Evolutionary conservation across 2,329 filamentous ascomycete species (phyloP).

Genomic region (Diaporthe citrichinensis): DNA sequence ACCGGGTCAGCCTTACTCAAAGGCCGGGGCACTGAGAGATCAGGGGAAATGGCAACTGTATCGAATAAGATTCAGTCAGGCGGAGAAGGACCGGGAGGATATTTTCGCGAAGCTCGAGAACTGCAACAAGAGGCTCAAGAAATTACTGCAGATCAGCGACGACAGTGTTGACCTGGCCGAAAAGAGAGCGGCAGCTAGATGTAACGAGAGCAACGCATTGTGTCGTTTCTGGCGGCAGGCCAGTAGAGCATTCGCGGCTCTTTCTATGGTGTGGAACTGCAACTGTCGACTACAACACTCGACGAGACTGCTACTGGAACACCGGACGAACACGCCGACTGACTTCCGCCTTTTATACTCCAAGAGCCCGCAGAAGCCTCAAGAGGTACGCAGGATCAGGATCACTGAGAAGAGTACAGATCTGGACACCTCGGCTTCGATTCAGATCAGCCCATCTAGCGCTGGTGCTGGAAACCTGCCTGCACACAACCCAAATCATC

Average conservation of each 20-base stretch:
- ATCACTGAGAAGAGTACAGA: background rate
- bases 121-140: background rate
- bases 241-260: background rate
- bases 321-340: background rate
- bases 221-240: background rate
- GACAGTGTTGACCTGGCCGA: background rate
- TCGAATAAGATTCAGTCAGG: background rate
- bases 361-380: accelerated
- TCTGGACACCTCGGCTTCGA: background rate
- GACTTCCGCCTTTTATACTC: background rate
- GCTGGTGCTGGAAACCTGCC: too few relatives aligned
- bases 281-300: background rate
- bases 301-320: background rate
- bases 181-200: background rate
- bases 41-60: background rate
- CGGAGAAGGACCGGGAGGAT: background rate
- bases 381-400: background rate
- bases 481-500: background rate
- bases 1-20: too few relatives aligned
- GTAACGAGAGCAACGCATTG: background rate
- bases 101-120: background rate
- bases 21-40: background rate
- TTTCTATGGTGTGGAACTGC: background rate
- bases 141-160: background rate
- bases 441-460: background rate